Base-by-base conservation (phyloP, 2,329 filamentous ascomycete genomes). In the Nectriaceae sp. region DNA sequence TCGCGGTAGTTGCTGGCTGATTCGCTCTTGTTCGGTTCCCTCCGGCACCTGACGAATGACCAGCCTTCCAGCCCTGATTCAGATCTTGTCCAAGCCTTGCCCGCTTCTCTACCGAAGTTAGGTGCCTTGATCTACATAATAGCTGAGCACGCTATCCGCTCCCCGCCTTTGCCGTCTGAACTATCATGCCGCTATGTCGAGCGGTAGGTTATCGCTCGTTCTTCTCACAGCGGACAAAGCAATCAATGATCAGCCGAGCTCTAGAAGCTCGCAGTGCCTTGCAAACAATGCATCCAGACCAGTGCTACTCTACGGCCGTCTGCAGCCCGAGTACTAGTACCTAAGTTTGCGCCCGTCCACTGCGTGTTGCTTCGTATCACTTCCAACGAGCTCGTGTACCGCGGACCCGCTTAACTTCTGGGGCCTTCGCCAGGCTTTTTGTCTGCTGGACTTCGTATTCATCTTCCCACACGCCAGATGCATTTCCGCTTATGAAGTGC, bases 321-420 rank as follows among this genome's bases (percentile, higher is more conserved):
- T n/a, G 33, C 33, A 36, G 8, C 33, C 16, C 16, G 16, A 6
- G 37, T 39, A 21, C 37, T 21, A 21, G 19, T 39, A 39, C 37
- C 37, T 39, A 11, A 5, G 21, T n/a, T 18, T 21, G 37, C 37
- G 37, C 20, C 33, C 18, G 37, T 39, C 19, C 19, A 5, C 37
- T 39, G 37, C 37, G 18, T 21, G 18, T 21, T 21, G 10, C 37
- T 39, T 39, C 37, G 37, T 39, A 39, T 39, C 37, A 21, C 37
- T 39, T n/a, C 20, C 18, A 10, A 8, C 5, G 11, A 39, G 5
- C 37, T 18, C 37, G 37, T 39, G 37, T 39, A 39, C 20, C 37
- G 18, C 16, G 37, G 37, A 39, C 16, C 37, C 37, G 37, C 37
- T 21, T 11, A 18, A 6, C n/a, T 36, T 36, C 16, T 10, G n/a